Evolutionary conservation across 2,329 filamentous ascomycete genomes (phyloP).

Genomic region (Colletotrichum liriopes): DNA sequence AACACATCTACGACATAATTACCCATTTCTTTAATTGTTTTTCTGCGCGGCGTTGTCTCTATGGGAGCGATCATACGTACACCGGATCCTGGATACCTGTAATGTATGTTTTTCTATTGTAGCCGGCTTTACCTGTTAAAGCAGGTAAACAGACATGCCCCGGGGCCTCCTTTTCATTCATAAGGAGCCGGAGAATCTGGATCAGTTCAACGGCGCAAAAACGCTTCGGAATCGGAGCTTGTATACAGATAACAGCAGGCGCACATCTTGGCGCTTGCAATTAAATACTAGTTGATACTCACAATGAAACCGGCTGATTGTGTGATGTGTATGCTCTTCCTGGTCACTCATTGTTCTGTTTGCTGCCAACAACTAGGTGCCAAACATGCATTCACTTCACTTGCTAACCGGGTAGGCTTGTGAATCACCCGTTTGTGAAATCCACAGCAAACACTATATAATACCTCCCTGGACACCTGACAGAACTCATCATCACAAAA

Average conservation of each 20-base stretch:
- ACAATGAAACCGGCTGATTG: background rate
- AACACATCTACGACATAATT: conserved; percentile 38
- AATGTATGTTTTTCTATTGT: conserved; percentile 45
- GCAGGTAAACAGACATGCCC: conserved; percentile 21
- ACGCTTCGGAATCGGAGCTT: conserved; percentile 19
- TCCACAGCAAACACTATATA: background rate
- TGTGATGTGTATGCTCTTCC: background rate
- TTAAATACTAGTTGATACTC: conserved; percentile 14
- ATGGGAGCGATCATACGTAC: conserved; percentile 36
- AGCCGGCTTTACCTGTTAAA: conserved; percentile 34
- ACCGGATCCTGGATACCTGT: conserved; percentile 43
- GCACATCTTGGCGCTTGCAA: conserved; percentile 25
- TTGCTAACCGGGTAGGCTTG: background rate
- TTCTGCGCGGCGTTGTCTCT: conserved; percentile 28
- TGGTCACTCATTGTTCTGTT: background rate
- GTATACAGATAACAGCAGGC: conserved; percentile 29
- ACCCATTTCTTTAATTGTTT: conserved; percentile 16
- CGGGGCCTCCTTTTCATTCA: background rate
- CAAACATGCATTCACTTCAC: conserved; percentile 5
- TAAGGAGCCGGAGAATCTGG: background rate
- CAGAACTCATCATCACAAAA: background rate
- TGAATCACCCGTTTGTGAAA: conserved; percentile 12
- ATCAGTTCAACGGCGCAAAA: background rate
- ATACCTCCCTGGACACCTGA: background rate
- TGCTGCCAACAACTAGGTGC: background rate